Evolutionary conservation across 768 basidiomycete species (phyloP), one percentile per base, ranked within the genome.

Genomic region (Hemileccinum rubropunctum): DNA sequence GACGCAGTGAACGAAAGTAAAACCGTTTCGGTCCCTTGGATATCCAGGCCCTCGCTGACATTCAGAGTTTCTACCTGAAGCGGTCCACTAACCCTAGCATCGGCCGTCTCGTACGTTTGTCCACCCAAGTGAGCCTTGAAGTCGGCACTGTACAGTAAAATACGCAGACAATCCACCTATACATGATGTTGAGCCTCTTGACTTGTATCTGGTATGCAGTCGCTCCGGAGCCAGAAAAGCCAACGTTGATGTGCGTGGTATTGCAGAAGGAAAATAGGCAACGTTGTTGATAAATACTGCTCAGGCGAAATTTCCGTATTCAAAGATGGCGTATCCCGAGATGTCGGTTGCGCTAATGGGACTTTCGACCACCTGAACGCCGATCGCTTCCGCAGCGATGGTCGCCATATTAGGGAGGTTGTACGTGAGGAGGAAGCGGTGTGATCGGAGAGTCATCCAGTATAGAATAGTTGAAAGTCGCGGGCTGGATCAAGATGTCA

Each of bases 401-500:
- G 87, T 74, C 4, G 79, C 82, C 80, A 54, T 87, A 87, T 64
- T 86, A 88, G 17, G 76, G 70, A 0, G 85, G 80, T 56, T 85
- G 83, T 46, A 88, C 70, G 51, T 85, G 83, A 2, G 85, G 78
- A 21, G 75, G 67, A 13, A 76, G 66, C 0, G 84, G 82, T 17
- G 76, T 23, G 12, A 85, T 73, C 3, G 73, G 56, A 12, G 78
- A 70, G 9, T 78, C 84, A 59, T 86, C 77, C 42, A 79, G 58
- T 18, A 73, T 83, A 2, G 82, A 86, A 14, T 76, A 71, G 35
- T 79, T 80, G 39, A 88, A 67, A 1, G 78, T 70, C 32, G 72
- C 61, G 4, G 86, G 86, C 64, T 88, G 86, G 42, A 88, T 76
- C 86, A n/a, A n/a, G n/a, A n/a, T n/a, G n/a, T n/a, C 8, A 18